Base-by-base conservation (phyloP, 352 stramenopile genomes). In the Phytopythium kandeliae region DNA sequence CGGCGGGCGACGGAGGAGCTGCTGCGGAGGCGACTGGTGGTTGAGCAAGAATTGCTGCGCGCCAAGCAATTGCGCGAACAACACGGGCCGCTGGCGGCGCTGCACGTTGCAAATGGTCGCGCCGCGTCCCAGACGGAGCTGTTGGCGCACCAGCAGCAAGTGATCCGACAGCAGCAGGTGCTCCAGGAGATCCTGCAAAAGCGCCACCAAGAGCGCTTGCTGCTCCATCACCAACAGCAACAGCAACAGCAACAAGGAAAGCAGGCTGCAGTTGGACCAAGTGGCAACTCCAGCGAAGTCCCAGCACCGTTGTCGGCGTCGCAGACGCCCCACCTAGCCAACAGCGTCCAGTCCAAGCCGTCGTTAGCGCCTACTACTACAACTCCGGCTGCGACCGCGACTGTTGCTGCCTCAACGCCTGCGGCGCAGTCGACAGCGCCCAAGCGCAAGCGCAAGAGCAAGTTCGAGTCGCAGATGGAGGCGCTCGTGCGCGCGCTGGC, bases 391-490 rank as follows among this genome's bases (percentile, higher is more conserved):
- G n/a, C n/a, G n/a, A n/a, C n/a, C n/a, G n/a, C n/a, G n/a, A n/a
- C n/a, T n/a, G 17, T 34, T 25, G 3, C 33, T 26, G 3, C 17
- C 30, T 12, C 24, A 8, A 11, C 57, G 19, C 16, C 38, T 45
- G 21, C 25, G 37, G 19, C 9, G 10, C 1, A 19, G 11, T 45
- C 62, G 11, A 38, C 57, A 11, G 21, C 53, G 10, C 70, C 68
- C 43, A 84, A 79, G 54, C 63, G 56, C 19, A 83, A 75, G 57
- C 58, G 43, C 30, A 71, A 69, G 41, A 63, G 65, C 3, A 46
- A 65, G 5, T 44, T 75, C 4, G 75, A 85, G 40, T 71, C 61
- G 33, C 74, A 87, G 21, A 72, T 89, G 63, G 79, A 91, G 53
- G 64, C 59, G 24, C 63, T 91, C 26, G 75, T 80, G 35, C 67